A percentile compares a stretch with the other conserved stretches of the same genome.
These are phyloP conservation scores for Scedosporium dehoogii DNA, from an alignment of 2,329 filamentous ascomycete species.

Conservation along the genomic window DNA sequence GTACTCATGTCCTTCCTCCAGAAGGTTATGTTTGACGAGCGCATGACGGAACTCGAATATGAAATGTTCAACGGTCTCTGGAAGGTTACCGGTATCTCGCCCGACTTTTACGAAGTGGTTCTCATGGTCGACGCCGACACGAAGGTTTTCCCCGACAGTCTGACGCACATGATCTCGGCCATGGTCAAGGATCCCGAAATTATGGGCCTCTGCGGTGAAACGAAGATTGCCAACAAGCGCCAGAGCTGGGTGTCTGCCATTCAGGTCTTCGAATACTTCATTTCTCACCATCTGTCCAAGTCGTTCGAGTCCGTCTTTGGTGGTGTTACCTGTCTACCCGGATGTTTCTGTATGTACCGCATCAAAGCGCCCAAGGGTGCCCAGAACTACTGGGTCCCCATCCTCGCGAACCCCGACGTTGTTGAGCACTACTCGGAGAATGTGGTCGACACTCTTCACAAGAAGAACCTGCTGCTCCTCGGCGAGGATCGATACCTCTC, in stretches of 20 bases:
- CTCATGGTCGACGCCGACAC: conserved; percentile 99
- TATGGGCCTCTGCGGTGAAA: conserved; percentile 98
- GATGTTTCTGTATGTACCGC: conserved; percentile 99
- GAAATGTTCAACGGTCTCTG: conserved; percentile 99
- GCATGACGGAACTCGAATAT: conserved; percentile 98
- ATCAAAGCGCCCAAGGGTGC: conserved; percentile 98
- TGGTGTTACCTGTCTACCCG: conserved; percentile 95
- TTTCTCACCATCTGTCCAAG: conserved; percentile 94
- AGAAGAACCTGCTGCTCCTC: conserved; percentile 86
- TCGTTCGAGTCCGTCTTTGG: conserved; percentile 98
- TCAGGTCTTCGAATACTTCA: conserved; percentile 99
- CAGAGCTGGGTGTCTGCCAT: conserved; percentile 94
- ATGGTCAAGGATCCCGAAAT: conserved; percentile 99
- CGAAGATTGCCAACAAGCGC: conserved; percentile 98
- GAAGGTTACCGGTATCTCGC: conserved; percentile 97
- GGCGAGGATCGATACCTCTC: conserved; percentile 93
- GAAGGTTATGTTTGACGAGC: conserved; percentile 99
- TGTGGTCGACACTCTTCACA: conserved; percentile 94
- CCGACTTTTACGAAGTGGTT: conserved; percentile 94
- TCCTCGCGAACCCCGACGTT: conserved; percentile 94
- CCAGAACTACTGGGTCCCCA: conserved; percentile 99
- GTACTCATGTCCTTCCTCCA: conserved; percentile 99
- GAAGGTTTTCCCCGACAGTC: conserved; percentile 95
- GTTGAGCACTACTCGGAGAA: conserved; percentile 99
- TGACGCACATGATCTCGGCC: conserved; percentile 97